A percentile compares a stretch with the other conserved stretches of the same genome.
phyloP scores from a whole-genome alignment of 208 protist genomes.

The Acanthamoeba culbertsoni region DNA sequence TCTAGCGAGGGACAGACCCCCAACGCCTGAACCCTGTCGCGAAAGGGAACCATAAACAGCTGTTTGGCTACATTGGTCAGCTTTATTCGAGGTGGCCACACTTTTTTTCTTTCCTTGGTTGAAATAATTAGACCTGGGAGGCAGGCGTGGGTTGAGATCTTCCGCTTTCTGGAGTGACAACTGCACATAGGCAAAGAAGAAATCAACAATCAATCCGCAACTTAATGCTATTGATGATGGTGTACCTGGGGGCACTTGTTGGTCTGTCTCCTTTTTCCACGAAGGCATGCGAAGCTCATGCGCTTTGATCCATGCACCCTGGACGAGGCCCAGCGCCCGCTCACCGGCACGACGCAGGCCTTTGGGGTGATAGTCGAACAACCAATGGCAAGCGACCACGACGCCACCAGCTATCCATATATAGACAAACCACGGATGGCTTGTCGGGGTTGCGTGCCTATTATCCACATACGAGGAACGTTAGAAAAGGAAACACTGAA shows the following conservation, averaged over 20 bases:
- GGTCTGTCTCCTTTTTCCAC: background rate
- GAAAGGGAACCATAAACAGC: too few relatives aligned
- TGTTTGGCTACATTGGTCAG: background rate
- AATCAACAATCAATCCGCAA: background rate
- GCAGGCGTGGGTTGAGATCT: background rate
- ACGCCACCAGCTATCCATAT: background rate
- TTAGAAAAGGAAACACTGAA: too few relatives aligned
- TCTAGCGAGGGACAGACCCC: too few relatives aligned
- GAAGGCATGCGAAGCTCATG: background rate
- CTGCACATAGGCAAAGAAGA: background rate
- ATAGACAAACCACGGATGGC: constrained; percentile 48
- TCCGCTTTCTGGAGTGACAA: background rate
- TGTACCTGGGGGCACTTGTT: background rate
- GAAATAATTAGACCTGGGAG: constrained; percentile 24
- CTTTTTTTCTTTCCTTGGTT: too few relatives aligned
- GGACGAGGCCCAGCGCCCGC: background rate
- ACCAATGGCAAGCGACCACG: background rate
- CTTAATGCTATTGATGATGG: background rate
- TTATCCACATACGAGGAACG: too few relatives aligned
- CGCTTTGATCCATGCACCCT: background rate
- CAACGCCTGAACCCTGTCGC: too few relatives aligned
- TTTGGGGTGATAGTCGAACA: background rate
- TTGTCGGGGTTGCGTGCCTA: background rate
- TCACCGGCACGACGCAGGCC: background rate
- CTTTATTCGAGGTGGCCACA: background rate